Base-by-base conservation (phyloP, 2,329 filamentous ascomycete species). In the Leptographium lundbergii region DNA sequence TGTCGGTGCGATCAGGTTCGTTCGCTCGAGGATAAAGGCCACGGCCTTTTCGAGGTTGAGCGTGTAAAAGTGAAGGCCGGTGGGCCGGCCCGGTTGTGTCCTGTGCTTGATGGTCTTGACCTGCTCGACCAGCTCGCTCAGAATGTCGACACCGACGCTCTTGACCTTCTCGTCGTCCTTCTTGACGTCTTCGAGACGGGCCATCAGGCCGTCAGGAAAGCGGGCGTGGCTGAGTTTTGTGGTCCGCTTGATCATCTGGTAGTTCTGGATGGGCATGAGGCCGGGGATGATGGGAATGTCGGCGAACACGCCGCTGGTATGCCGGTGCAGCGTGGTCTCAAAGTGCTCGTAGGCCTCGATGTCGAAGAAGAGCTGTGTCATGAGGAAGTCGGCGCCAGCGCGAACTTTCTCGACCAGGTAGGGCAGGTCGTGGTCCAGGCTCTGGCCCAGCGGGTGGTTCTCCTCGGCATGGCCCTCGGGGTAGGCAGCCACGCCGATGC, bases 321-420 rank as follows among this genome's bases (percentile, higher is more conserved):
- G 90, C 57, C 86, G 81, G 61, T 91, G 79, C 64, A 99, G 72
- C 56, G 79, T 81, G 63, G 76, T 80, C 74, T 97, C 92, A 68
- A 95, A 97, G 39, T 77, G 77, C 59, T 85, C 81, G 69, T 95
- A 99, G 22, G 89, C 89, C 4, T 88, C 79, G 27, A 91, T 81
- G 69, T 97, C 91, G 71, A 96, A 99, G 73, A 96, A 97, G 10
- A 99, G 79, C 72, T 99, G 94, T 0, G 94, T 97, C 89, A 99
- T 96, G 72, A 99, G 88, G 69, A 99, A 99, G 73, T 97, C 91
- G 56, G 91, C 94, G 1, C 94, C 94, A 4, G 94, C 94, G 66
- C 86, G 79, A 0, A 87, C 87, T 78, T 99, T 99, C 65, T 96
- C 91, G 13, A 95, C 82, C 58, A 99, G 77, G 67, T 88, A 95